Conservation (phyloP, 2,329 filamentous ascomycete species). For the Nannizziopsis barbatae region DNA sequence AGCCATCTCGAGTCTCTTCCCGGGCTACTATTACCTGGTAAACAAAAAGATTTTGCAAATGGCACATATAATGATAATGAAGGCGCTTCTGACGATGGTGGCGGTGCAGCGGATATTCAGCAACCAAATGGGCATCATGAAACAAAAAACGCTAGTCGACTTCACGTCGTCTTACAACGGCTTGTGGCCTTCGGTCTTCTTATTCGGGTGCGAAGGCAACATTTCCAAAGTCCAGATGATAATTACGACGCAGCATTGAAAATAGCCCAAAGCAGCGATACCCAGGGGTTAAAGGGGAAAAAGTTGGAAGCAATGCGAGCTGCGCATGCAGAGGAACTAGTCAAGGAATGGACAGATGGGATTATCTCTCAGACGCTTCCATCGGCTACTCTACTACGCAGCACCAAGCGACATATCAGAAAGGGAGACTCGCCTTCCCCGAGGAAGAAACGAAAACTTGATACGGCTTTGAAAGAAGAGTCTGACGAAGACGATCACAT, state of each 20-base stretch:
- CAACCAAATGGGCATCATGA: slow-evolving; percentile 20
- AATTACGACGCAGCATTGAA: slow-evolving; percentile 31
- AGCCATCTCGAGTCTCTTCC: slow-evolving; percentile 35
- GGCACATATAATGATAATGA: slow-evolving; percentile 16
- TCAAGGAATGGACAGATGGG: slow-evolving; percentile 27
- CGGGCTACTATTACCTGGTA: slow-evolving; percentile 20
- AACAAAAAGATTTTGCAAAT: slow-evolving; percentile 17
- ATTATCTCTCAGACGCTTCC: slow-evolving; percentile 27
- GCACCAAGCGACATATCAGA: slow-evolving; percentile 25
- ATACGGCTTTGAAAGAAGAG: slow-evolving; percentile 15
- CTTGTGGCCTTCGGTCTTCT: slow-evolving; percentile 35
- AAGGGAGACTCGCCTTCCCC: slow-evolving; percentile 16
- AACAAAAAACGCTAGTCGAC: slow-evolving; percentile 17
- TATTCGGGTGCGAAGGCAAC: slow-evolving; percentile 29
- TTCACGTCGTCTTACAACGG: slow-evolving; percentile 30
- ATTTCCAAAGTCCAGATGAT: slow-evolving; percentile 34
- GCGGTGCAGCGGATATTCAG: slow-evolving; percentile 26
- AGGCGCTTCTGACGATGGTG: slow-evolving; percentile 18
- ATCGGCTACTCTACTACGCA: slow-evolving; percentile 25
- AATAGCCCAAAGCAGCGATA: slow-evolving; percentile 23
- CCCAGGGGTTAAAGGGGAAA: slow-evolving; percentile 31
- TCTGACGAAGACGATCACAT: slow-evolving; percentile 26
- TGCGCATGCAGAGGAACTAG: slow-evolving; percentile 22
- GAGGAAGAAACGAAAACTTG: slow-evolving; percentile 14
- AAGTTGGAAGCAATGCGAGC: slow-evolving; percentile 27